Evolutionary conservation across 768 basidiomycete genomes (phyloP).

Genomic region (Chiua virens): DNA sequence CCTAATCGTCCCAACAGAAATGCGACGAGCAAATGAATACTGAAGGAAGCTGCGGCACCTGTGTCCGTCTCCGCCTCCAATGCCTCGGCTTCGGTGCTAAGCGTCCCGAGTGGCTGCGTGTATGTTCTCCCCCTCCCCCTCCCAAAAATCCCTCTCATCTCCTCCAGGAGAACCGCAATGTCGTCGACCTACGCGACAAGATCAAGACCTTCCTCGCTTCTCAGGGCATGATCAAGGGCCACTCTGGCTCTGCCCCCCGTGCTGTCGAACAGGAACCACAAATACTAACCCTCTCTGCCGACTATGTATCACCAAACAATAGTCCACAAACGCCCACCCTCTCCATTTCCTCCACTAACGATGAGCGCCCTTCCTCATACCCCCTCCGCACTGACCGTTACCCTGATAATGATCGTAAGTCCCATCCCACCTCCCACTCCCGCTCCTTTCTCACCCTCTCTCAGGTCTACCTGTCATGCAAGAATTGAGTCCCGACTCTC

Average conservation of each 20-base stretch:
- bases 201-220: conserved; percentile 78
- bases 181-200: conserved; percentile 67
- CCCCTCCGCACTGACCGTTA: conserved; percentile 31
- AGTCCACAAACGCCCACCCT: conserved; percentile 49
- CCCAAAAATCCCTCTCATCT: conserved; percentile 3
- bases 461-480: conserved; percentile 32
- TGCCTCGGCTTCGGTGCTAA: conserved; percentile 86
- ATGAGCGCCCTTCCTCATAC: conserved; percentile 37
- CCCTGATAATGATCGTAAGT: conserved; percentile 31
- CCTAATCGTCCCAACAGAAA: conserved; percentile 52
- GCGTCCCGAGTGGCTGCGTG: conserved; percentile 83
- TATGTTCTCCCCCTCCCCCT: conserved; percentile 30
- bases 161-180: conserved; percentile 65
- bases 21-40: conserved; percentile 73
- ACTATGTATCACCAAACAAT: conserved; percentile 39
- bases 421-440: neutral
- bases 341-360: conserved; percentile 43
- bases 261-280: conserved; percentile 54
- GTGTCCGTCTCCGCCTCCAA: conserved; percentile 75
- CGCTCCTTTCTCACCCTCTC: neutral
- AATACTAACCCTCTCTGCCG: conserved; percentile 49
- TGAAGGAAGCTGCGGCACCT: conserved; percentile 70
- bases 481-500: conserved; percentile 33
- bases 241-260: conserved; percentile 69
- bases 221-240: conserved; percentile 89